Evolutionary conservation across 129 eudicot genomes (phyloP), one percentile per base, ranked within the genome.

Genomic region (Apium graveolens): DNA sequence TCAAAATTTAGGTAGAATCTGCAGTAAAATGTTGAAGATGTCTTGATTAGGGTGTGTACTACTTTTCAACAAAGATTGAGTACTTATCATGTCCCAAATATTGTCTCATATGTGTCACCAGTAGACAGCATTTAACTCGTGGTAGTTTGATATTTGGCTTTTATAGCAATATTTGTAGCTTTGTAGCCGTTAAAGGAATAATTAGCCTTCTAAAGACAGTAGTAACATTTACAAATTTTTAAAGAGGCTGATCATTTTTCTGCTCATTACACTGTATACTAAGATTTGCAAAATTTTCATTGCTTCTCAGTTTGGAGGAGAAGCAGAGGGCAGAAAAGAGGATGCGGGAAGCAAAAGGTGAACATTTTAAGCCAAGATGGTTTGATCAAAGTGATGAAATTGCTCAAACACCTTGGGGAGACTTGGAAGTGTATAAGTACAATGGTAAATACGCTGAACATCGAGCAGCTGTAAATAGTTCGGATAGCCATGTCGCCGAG

Each of bases 331-430:
- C 90, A 43, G 98, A 94, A 80, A 94, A 91, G 86, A 88, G 96
- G 86, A 90, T 45, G 10, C 86, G 97, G 32, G 98, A 94, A 46
- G 87, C 92, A 24, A 88, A 94, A 76, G 96, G 93, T 11, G 87
- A 91, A 66, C 53, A 86, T 60, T 91, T 91, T 79, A 39, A 38
- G 7, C 93, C 98, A 5, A 84, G 83, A 77, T 94, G 98, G 98
- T 94, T 94, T 79, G 93, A 94, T 70, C 44, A 76, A 45, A 86
- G 92, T 2, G 93, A 88, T 66, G 97, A 94, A 78, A 78, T 87
- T 11, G 85, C 90, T 1, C 81, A 87, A 39, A 94, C 98, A 11
- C 98, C 98, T 57, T 94, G 98, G 98, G 98, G 98, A 27, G 97
- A 94, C 48, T 78, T 94, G 93, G 97, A 94, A 78, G 84, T 94